These are phyloP conservation scores for Daldinia concentrica DNA, from an alignment of 495 filamentous ascomycete species.

Conservation along the genomic window DNA sequence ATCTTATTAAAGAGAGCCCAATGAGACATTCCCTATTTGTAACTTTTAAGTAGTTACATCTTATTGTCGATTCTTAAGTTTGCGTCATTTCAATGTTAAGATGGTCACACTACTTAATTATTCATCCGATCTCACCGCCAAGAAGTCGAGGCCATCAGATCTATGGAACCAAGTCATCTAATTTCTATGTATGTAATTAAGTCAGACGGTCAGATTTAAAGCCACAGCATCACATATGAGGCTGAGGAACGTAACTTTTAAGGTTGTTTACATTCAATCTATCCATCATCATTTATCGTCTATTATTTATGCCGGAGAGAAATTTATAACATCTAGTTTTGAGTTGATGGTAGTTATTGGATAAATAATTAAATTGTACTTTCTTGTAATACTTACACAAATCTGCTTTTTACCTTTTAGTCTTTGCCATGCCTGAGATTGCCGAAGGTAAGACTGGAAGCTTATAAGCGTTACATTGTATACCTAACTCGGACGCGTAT, in stretches of 20 bases:
- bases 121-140: conserved; percentile 16
- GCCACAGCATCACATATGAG: conserved; percentile 1
- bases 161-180: too few relatives aligned
- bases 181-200: too few relatives aligned
- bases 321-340: background rate
- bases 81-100: background rate
- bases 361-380: conserved; percentile 1
- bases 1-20: background rate
- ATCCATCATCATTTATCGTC: background rate
- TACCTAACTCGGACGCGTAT: background rate
- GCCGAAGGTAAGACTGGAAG: conserved; percentile 66
- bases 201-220: conserved; percentile 23
- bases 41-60: background rate
- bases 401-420: background rate
- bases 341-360: background rate
- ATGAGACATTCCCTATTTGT: background rate
- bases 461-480: background rate
- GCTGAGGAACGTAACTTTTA: conserved; percentile 2
- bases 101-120: too few relatives aligned
- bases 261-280: background rate
- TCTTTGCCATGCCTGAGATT: conserved; percentile 75
- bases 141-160: conserved; percentile 22
- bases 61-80: background rate
- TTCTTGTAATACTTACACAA: background rate
- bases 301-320: background rate